Evolutionary conservation across 2,329 filamentous ascomycete genomes (phyloP).

Genomic region (Ophiostoma piceae): DNA sequence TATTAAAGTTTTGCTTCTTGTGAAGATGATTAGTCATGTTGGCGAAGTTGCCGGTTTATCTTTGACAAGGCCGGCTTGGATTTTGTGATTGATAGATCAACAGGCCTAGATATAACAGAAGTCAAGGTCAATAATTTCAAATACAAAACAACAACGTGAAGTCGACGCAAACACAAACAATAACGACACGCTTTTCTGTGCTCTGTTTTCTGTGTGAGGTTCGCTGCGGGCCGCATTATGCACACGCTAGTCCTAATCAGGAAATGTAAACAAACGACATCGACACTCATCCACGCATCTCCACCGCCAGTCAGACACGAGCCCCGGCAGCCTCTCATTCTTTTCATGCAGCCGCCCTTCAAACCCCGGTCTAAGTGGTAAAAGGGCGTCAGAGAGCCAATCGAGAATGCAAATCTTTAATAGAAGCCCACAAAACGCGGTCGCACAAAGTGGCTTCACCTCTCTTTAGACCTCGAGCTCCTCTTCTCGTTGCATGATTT

Average conservation of each 20-base stretch:
- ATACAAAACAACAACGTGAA: no score
- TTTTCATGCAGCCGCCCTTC: not conserved
- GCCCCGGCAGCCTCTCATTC: constrained; percentile 13
- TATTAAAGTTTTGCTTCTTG: not conserved
- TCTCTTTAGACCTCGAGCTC: not conserved
- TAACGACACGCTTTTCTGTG: not conserved
- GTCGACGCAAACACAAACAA: not conserved
- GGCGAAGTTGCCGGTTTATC: no score
- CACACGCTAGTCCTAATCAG: not conserved
- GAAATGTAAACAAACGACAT: constrained; percentile 15
- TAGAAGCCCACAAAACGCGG: constrained; percentile 13
- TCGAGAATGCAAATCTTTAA: not conserved
- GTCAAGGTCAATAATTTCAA: no score
- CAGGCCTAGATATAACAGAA: no score
- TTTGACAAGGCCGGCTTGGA: no score
- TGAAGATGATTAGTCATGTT: not conserved
- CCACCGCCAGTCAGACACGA: constrained; percentile 3
- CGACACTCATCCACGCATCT: constrained; percentile 9
- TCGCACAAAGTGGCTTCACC: constrained; percentile 3
- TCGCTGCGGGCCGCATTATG: not conserved
- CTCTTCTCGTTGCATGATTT: not conserved
- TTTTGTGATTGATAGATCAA: no score
- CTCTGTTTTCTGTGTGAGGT: not conserved
- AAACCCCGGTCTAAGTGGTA: not conserved
- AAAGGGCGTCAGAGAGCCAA: not conserved